Evolutionary conservation across 768 basidiomycete genomes (phyloP).

Genomic region (Crepidotus variabilis): DNA sequence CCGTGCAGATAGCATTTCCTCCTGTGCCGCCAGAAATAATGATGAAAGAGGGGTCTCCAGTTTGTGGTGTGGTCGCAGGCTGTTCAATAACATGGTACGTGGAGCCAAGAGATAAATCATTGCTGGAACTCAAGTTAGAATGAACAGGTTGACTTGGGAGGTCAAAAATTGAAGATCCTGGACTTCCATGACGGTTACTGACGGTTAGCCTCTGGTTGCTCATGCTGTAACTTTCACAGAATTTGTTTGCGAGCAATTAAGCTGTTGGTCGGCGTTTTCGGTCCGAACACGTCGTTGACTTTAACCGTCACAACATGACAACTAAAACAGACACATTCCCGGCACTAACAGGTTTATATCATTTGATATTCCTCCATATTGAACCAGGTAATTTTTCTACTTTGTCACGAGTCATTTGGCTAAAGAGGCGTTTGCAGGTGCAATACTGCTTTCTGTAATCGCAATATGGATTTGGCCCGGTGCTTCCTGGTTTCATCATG

Average conservation of each 20-base stretch:
- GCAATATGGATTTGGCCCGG: slow-evolving; percentile 55
- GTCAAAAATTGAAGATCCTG: slow-evolving; percentile 74
- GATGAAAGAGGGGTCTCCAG: slow-evolving; percentile 45
- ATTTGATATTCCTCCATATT: slow-evolving; percentile 57
- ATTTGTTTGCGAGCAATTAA: slow-evolving; percentile 3
- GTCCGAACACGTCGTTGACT: not conserved
- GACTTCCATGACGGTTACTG: slow-evolving; percentile 40
- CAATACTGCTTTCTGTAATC: slow-evolving; percentile 32
- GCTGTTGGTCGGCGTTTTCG: not conserved
- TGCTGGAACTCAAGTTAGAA: slow-evolving; percentile 3
- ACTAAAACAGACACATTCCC: slow-evolving; percentile 35
- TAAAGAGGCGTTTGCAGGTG: slow-evolving; percentile 19
- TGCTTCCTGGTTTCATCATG: slow-evolving; percentile 61
- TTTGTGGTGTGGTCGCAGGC: slow-evolving; percentile 1
- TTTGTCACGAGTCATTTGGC: no score
- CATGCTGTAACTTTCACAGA: slow-evolving; percentile 3
- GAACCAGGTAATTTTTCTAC: slow-evolving; percentile 48
- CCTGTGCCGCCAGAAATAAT: slow-evolving; percentile 94
- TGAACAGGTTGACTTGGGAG: slow-evolving; percentile 47
- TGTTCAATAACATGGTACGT: slow-evolving; percentile 4
- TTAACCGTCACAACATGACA: not conserved
- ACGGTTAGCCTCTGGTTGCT: slow-evolving; percentile 12
- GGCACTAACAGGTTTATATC: slow-evolving; percentile 62
- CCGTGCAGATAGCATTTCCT: slow-evolving; percentile 85
- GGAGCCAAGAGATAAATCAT: slow-evolving; percentile 4